These are phyloP conservation scores for Ophiosphaerella korrae DNA, from an alignment of 2,329 filamentous ascomycete genomes.

Conservation along the genomic window DNA sequence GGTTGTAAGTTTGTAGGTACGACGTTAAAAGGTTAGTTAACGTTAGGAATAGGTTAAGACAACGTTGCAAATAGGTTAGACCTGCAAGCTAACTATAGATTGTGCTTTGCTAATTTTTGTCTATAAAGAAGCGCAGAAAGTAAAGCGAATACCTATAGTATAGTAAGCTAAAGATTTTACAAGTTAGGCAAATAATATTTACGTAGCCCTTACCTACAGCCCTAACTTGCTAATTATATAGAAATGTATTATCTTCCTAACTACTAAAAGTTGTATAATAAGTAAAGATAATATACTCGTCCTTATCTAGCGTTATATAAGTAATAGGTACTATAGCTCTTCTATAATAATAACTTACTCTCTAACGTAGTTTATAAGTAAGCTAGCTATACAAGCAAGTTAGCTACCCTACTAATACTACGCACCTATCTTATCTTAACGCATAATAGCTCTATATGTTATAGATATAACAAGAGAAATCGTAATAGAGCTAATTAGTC, in stretches of 20 bases:
- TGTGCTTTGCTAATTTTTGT: conserved; percentile 56
- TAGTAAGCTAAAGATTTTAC: not conserved
- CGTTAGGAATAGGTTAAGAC: too few species aligned
- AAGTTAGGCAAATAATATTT: conserved; percentile 6
- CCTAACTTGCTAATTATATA: conserved; percentile 20
- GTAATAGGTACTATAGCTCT: not conserved
- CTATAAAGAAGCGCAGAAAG: conserved; percentile 46
- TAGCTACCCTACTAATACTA: too few species aligned
- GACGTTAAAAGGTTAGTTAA: too few species aligned
- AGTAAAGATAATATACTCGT: not conserved
- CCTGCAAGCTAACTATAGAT: conserved; percentile 50
- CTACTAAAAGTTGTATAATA: conserved; percentile 10
- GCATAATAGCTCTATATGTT: too few species aligned
- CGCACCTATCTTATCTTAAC: too few species aligned
- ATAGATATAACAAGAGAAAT: too few species aligned
- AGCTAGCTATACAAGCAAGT: too few species aligned
- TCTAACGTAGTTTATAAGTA: too few species aligned
- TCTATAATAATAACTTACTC: not conserved
- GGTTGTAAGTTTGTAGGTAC: too few species aligned
- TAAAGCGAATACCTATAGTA: conserved; percentile 51
- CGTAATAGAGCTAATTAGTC: too few species aligned
- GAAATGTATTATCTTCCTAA: conserved; percentile 4
- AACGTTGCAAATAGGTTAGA: too few species aligned
- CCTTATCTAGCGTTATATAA: not conserved
- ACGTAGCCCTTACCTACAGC: conserved; percentile 32